phyloP scores from a whole-genome alignment of 73 alveolate species.

The Tetrahymena borealis region DNA sequence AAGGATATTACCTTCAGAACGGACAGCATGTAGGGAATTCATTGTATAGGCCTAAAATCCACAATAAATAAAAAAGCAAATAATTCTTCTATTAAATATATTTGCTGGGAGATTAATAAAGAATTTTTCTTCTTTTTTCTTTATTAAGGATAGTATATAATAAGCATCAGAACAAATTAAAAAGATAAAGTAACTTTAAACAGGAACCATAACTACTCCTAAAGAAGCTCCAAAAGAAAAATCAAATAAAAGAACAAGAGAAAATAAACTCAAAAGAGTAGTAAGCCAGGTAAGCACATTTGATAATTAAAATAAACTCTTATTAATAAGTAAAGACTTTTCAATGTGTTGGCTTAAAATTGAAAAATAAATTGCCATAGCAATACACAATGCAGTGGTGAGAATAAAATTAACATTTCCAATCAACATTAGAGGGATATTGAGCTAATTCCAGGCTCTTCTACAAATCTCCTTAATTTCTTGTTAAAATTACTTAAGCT shows the following conservation, averaged over 20 bases:
- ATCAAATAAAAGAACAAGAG: not conserved
- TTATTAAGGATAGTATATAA: not conserved
- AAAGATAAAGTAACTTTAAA: not conserved
- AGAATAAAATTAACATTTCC: not conserved
- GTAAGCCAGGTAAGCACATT: not conserved
- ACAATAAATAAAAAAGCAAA: not conserved
- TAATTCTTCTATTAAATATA: not conserved
- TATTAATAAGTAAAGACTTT: not conserved
- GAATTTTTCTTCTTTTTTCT: not conserved
- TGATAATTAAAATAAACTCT: not conserved
- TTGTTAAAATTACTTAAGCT: not conserved
- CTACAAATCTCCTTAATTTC: slow-evolving; percentile 15
- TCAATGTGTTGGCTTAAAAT: not conserved
- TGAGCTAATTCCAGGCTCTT: not conserved
- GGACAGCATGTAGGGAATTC: not conserved
- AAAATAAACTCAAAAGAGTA: not conserved
- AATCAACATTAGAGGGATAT: not conserved
- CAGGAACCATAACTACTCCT: not conserved
- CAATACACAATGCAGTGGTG: not conserved
- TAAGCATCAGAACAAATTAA: not conserved
- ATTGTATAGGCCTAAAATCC: not conserved
- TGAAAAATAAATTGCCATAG: not conserved
- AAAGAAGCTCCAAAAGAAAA: not conserved
- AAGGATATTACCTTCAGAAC: not conserved
- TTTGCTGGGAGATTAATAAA: not conserved